These are phyloP conservation scores for Steccherinum ochraceum DNA, from an alignment of 768 basidiomycete genomes.

Conservation along the genomic window DNA sequence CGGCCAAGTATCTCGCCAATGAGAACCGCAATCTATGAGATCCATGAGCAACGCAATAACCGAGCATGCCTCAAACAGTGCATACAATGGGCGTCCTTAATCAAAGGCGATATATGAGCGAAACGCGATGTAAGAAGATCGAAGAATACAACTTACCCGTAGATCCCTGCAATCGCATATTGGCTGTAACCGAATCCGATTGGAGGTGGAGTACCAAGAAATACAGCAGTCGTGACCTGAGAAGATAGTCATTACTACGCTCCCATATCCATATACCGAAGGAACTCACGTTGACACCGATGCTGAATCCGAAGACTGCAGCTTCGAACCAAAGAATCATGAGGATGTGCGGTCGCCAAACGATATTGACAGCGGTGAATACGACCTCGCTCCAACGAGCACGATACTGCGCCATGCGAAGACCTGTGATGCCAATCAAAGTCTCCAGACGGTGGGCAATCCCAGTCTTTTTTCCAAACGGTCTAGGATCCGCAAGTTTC, in stretches of 20 bases:
- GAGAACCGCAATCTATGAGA: conserved; percentile 36
- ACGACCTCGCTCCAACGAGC: conserved; percentile 42
- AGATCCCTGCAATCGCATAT: conserved; percentile 45
- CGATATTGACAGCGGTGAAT: conserved; percentile 39
- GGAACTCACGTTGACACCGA: conserved; percentile 49
- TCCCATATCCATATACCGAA: background rate
- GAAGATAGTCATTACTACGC: background rate
- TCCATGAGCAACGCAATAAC: background rate
- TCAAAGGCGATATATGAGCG: background rate
- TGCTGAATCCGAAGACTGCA: conserved; percentile 55
- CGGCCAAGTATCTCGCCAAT: conserved; percentile 47
- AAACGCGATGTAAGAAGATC: background rate
- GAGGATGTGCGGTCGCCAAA: conserved; percentile 60
- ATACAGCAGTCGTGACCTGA: conserved; percentile 61
- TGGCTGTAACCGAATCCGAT: conserved; percentile 46
- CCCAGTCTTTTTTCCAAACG: conserved; percentile 38
- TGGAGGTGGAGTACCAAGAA: conserved; percentile 49
- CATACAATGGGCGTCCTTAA: conserved; percentile 47
- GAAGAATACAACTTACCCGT: conserved; percentile 25
- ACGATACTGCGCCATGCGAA: conserved; percentile 51
- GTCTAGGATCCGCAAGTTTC: conserved; percentile 31
- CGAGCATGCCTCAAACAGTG: too few relatives aligned
- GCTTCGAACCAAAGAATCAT: conserved; percentile 50
- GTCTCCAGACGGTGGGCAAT: conserved; percentile 51
- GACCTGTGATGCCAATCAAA: conserved; percentile 57